Evolutionary conservation across 768 basidiomycete species (phyloP).

Genomic region (Chiua virens): DNA sequence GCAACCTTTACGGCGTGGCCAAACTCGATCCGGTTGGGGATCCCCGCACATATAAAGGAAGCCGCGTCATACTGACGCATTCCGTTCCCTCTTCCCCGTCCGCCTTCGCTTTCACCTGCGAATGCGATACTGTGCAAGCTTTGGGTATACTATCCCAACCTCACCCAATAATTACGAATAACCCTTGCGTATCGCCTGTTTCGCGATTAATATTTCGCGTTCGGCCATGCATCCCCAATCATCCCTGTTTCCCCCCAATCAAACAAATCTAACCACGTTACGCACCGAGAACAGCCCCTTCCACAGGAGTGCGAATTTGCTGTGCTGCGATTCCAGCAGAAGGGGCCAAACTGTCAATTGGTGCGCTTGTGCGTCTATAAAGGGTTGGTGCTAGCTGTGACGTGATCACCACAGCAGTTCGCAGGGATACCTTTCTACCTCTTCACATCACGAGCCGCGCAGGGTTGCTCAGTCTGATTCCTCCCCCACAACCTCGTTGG

Average conservation of each 20-base stretch:
- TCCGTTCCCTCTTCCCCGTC: background rate
- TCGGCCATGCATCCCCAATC: background rate
- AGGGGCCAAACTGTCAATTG: background rate
- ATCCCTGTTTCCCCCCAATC: background rate
- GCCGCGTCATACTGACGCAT: background rate
- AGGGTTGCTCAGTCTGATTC: background rate
- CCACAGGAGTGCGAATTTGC: constrained; percentile 22
- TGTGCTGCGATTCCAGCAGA: constrained; percentile 10
- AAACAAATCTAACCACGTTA: constrained; percentile 5
- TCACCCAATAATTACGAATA: background rate
- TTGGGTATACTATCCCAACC: background rate
- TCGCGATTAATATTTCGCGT: background rate
- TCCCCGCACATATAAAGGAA: constrained; percentile 8
- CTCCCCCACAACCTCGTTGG: constrained; percentile 2
- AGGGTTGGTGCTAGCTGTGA: background rate
- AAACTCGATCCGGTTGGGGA: constrained; percentile 3
- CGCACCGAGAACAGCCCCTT: constrained; percentile 9
- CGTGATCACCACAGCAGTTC: constrained; percentile 11
- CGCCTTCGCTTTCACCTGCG: background rate
- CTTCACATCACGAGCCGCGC: background rate
- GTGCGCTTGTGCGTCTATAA: constrained; percentile 19
- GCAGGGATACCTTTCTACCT: background rate
- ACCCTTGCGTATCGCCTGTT: background rate
- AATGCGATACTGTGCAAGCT: background rate
- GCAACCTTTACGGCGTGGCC: constrained; percentile 13